phyloP scores from a whole-genome alignment of 768 basidiomycete species.

The Xerocomellus intermedius region DNA sequence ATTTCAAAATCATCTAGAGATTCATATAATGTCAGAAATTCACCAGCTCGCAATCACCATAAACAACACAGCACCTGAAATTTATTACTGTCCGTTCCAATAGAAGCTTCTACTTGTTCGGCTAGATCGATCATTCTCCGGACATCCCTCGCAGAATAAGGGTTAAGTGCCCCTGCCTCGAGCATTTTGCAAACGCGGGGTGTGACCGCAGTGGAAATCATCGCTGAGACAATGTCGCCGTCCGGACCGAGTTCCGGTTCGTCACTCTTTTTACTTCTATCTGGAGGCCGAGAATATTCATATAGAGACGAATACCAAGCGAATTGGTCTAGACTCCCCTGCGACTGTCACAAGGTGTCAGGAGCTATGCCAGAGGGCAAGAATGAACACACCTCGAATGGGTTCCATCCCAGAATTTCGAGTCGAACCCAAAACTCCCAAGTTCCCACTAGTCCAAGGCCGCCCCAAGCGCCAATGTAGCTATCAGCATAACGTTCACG shows the following conservation, averaged over 20 bases:
- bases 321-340: slow-evolving; percentile 73
- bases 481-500: slow-evolving; percentile 73
- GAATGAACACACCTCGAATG: slow-evolving; percentile 59
- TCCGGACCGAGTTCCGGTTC: slow-evolving; percentile 72
- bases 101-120: slow-evolving; percentile 77
- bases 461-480: slow-evolving; percentile 87
- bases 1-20: slow-evolving; percentile 55
- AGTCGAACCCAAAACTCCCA: slow-evolving; percentile 96
- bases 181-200: slow-evolving; percentile 72
- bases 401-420: slow-evolving; percentile 87
- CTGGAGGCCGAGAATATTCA: slow-evolving; percentile 60
- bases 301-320: slow-evolving; percentile 80
- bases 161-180: slow-evolving; percentile 79
- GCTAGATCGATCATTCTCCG: slow-evolving; percentile 66
- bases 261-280: slow-evolving; percentile 42
- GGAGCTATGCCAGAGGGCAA: neutral
- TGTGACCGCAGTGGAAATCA: slow-evolving; percentile 81
- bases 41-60: neutral
- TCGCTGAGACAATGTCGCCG: slow-evolving; percentile 83
- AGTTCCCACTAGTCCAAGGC: slow-evolving; percentile 79
- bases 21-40: slow-evolving; percentile 9
- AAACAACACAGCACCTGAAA: slow-evolving; percentile 48
- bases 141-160: slow-evolving; percentile 67
- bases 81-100: slow-evolving; percentile 61
- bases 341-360: slow-evolving; percentile 32